Evolutionary conservation across 208 protist genomes (phyloP), one percentile per base, ranked within the genome.

Genomic region (Trypanosoma avium): DNA sequence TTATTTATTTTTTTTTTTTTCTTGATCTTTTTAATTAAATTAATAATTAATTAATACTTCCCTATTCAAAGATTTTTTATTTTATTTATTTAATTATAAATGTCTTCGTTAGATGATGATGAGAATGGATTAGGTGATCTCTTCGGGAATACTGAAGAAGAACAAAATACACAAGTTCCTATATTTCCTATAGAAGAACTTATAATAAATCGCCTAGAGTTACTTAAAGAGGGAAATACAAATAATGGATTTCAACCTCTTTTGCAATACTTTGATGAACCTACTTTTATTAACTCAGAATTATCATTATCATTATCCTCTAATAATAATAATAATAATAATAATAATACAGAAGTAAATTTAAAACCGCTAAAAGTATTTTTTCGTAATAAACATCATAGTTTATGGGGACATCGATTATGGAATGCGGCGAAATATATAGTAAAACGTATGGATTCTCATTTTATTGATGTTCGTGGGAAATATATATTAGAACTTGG

Each of bases 361-460:
- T 73, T 79, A 1, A 46, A 55, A 0, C 79, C 78, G 24, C 67
- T 89, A n/a, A 52, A 53, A 10, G 81, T 93, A 15, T 70, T 81
- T 48, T 89, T 79, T 61, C 83, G 88, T 12, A 82, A 90, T 47
- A 93, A 93, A 62, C 86, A 82, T 3, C 89, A 95, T 73, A 93
- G 86, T 60, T 67, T 95, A 27, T 95, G 89, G 86, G 89, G 89
- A 10, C 89, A 95, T 61, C 78, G 75, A 32, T 63, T 95, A 30
- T 95, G 89, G 86, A 95, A 95, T 50, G 89, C 89, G 0, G 89
- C 89, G 13, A 91, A 91, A 79, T 95, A 95, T 63, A 50, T 95
- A 24, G 75, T 82, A 12, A 95, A 95, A 77, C 83, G 82, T 46
- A 95, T 95, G 72, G 89, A 95, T 53, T 67, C 79, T 53, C 63